Percentiles rank a stretch among this genome's conserved stretches.
Conservation (phyloP, 2,329 filamentous ascomycete species). For the Diatrype stigma region DNA sequence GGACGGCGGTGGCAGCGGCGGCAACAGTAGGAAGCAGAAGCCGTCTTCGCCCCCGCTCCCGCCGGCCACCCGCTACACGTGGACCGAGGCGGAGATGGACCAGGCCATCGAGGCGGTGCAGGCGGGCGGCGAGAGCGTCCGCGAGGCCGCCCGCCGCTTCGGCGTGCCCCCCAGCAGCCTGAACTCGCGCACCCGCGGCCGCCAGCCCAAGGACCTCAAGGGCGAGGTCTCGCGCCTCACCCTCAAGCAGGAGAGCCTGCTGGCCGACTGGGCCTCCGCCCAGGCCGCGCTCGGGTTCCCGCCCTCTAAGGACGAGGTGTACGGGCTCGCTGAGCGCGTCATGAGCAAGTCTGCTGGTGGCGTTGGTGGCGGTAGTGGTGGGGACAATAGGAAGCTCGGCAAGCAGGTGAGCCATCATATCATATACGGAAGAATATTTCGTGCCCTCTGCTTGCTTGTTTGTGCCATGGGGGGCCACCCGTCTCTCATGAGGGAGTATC, state of each 20-base stretch:
- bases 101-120: slow-evolving; percentile 16
- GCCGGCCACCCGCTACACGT: slow-evolving; percentile 12
- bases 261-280: slow-evolving; percentile 22
- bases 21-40: slow-evolving; percentile 3
- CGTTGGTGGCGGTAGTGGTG: not conserved
- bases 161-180: slow-evolving; percentile 21
- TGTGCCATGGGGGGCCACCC: too few species aligned
- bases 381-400: slow-evolving; percentile 11
- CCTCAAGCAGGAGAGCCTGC: slow-evolving; percentile 18
- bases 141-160: slow-evolving; percentile 17
- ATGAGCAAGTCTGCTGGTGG: slow-evolving; percentile 13
- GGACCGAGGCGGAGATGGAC: slow-evolving; percentile 18
- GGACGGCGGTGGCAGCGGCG: slow-evolving; percentile 5
- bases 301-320: slow-evolving; percentile 21
- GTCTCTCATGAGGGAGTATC: too few species aligned
- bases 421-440: too few species aligned
- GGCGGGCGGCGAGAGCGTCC: slow-evolving; percentile 7
- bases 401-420: slow-evolving; percentile 9
- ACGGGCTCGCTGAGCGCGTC: slow-evolving; percentile 17
- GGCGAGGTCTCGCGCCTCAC: slow-evolving; percentile 16
- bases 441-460: too few species aligned
- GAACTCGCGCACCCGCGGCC: slow-evolving; percentile 16
- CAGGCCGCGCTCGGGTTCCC: slow-evolving; percentile 19
- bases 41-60: not conserved
- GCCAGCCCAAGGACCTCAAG: slow-evolving; percentile 15